Conservation (phyloP, 2,329 filamentous ascomycete species). For the Penicillium corylophilum region DNA sequence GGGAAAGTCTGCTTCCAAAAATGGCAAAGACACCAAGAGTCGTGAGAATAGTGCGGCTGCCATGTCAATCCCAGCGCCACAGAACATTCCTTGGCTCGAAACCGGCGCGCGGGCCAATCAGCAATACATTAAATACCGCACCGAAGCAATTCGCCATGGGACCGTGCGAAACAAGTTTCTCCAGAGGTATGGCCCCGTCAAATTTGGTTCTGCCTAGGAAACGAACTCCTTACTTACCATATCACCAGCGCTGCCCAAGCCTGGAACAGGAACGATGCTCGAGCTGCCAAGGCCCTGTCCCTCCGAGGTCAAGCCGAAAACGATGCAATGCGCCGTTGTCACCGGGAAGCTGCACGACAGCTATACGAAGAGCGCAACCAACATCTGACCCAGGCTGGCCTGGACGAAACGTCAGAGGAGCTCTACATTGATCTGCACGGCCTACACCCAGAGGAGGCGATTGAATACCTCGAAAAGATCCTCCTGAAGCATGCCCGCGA, state of each 20-base stretch:
- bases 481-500: slow-evolving; percentile 77
- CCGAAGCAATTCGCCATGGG: slow-evolving; percentile 96
- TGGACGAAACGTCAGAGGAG: slow-evolving; percentile 59
- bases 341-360: slow-evolving; percentile 86
- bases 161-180: slow-evolving; percentile 95
- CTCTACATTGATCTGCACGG: slow-evolving; percentile 95
- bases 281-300: slow-evolving; percentile 91
- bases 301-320: slow-evolving; percentile 95
- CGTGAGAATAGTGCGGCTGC: slow-evolving; percentile 79
- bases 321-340: slow-evolving; percentile 93
- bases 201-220: background rate
- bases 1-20: slow-evolving; percentile 55
- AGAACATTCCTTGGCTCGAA: slow-evolving; percentile 94
- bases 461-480: slow-evolving; percentile 87
- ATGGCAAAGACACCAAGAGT: slow-evolving; percentile 61
- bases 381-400: slow-evolving; percentile 49
- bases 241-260: slow-evolving; percentile 80
- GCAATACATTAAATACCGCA: slow-evolving; percentile 89
- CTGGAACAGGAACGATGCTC: slow-evolving; percentile 96
- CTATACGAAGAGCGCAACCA: slow-evolving; percentile 94
- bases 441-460: slow-evolving; percentile 96
- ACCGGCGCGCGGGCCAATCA: slow-evolving; percentile 89
- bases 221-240: slow-evolving; percentile 1
- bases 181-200: slow-evolving; percentile 65
- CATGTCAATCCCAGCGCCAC: slow-evolving; percentile 79